Percentiles rank a stretch among this genome's conserved stretches.
phyloP scores from a whole-genome alignment of 306 rosid genomes.

The Prunus mongolica region DNA sequence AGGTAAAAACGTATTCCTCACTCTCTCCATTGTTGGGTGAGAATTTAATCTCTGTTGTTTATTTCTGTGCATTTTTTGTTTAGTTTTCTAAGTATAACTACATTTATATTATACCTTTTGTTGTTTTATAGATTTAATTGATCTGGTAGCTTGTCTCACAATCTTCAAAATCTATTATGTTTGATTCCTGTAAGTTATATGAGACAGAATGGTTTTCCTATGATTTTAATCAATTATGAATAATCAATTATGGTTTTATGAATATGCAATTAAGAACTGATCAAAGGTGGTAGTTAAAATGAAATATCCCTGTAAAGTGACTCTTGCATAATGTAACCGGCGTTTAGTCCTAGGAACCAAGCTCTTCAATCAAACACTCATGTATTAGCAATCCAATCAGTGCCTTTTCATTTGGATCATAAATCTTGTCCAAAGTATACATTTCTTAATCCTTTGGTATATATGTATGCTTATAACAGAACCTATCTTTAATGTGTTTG shows the following conservation, averaged over 20 bases:
- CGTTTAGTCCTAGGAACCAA: not conserved
- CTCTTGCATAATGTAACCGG: no score
- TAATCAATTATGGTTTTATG: not conserved
- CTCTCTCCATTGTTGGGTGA: not conserved
- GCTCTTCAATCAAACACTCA: not conserved
- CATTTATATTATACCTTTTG: not conserved
- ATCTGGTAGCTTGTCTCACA: no score
- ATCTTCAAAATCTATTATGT: no score
- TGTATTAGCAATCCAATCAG: not conserved
- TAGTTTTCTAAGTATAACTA: not conserved
- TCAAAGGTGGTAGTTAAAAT: not conserved
- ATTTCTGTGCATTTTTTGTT: not conserved
- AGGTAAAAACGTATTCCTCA: not conserved
- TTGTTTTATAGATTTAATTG: no score
- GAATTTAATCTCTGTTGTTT: not conserved
- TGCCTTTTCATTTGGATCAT: not conserved
- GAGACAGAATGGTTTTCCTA: not conserved
- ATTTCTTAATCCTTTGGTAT: not conserved
- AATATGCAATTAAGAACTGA: not conserved
- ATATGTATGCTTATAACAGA: not conserved
- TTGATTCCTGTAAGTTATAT: not conserved
- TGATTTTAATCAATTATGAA: not conserved
- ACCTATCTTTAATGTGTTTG: not conserved
- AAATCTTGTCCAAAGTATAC: not conserved
- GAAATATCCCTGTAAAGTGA: not conserved